These are phyloP conservation scores for Triticum monococcum DNA, from an alignment of 176 grass and related monocot genomes.

Conservation along the genomic window DNA sequence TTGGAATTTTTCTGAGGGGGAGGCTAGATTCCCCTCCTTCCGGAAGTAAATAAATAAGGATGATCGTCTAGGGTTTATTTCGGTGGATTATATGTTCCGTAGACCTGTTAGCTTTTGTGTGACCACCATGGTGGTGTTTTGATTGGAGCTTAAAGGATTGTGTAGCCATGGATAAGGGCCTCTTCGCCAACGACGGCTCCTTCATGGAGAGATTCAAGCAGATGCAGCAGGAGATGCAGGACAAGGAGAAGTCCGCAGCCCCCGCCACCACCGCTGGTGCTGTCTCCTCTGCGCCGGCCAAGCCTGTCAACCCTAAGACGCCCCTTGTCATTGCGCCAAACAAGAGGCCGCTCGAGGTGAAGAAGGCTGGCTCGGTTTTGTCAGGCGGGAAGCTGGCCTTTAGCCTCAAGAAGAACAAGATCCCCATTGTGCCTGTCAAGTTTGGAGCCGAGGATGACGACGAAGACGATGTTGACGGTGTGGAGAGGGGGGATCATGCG, in stretches of 20 bases:
- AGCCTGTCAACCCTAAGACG: slow-evolving; percentile 18
- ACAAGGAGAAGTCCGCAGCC: slow-evolving; percentile 17
- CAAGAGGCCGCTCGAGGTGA: slow-evolving; percentile 68
- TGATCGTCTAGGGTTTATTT: background rate
- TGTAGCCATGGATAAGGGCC: slow-evolving; percentile 53
- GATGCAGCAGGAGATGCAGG: slow-evolving; percentile 74
- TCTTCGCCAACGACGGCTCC: slow-evolving; percentile 96
- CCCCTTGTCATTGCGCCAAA: slow-evolving; percentile 7
- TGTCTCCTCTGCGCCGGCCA: background rate
- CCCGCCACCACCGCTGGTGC: background rate
- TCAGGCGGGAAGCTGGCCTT: slow-evolving; percentile 79
- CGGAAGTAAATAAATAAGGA: background rate
- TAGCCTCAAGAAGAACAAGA: slow-evolving; percentile 90
- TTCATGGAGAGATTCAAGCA: slow-evolving; percentile 97
- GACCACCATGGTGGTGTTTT: slow-evolving; percentile 12
- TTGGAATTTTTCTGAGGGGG: background rate
- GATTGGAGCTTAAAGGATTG: slow-evolving; percentile 41
- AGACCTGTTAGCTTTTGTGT: background rate
- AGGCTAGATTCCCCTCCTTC: background rate
- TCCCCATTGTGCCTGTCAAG: slow-evolving; percentile 43
- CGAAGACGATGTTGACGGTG: slow-evolving; percentile 40
- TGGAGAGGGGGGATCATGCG: slow-evolving; percentile 29
- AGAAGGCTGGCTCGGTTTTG: slow-evolving; percentile 34
- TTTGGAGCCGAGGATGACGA: slow-evolving; percentile 73
- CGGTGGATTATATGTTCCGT: background rate